Conservation (phyloP, 441 rosid genomes). For the Adansonia gregorii region DNA sequence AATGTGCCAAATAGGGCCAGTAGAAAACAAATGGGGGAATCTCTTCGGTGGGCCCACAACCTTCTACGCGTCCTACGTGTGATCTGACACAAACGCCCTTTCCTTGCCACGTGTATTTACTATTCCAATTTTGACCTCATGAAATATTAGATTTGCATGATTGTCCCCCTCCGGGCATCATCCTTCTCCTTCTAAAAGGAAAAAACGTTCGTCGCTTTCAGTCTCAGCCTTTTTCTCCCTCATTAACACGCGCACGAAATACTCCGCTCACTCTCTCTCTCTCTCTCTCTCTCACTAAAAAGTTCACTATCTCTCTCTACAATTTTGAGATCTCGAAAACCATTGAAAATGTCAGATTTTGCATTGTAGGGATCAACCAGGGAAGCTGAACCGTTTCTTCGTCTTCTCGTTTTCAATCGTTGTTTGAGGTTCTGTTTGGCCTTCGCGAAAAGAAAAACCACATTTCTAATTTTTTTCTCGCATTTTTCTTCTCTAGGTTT, state of each 20-base stretch:
- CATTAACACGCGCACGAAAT: neutral
- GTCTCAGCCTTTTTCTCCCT: constrained; percentile 30
- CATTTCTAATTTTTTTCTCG: constrained; percentile 2
- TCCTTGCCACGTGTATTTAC: constrained; percentile 28
- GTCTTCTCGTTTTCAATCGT: neutral
- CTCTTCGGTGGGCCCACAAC: neutral
- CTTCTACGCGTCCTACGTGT: neutral
- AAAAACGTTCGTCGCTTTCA: constrained; percentile 45
- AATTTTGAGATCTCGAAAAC: constrained; percentile 24
- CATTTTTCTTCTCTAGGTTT: neutral
- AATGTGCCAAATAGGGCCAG: neutral
- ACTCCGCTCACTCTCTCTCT: neutral
- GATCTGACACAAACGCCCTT: neutral
- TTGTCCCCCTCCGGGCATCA: constrained; percentile 3
- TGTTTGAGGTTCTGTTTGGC: constrained; percentile 26
- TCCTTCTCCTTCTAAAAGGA: neutral
- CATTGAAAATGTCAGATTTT: constrained; percentile 17
- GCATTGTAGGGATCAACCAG: neutral
- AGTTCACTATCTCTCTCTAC: neutral
- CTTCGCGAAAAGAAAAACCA: constrained; percentile 25
- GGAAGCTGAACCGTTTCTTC: constrained; percentile 15
- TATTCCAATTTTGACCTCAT: constrained; percentile 22
- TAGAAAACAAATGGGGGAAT: neutral
- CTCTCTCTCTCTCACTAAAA: neutral
- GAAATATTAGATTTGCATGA: neutral